Base-by-base conservation (phyloP, 495 filamentous ascomycete species). In the Poronia punctata region DNA sequence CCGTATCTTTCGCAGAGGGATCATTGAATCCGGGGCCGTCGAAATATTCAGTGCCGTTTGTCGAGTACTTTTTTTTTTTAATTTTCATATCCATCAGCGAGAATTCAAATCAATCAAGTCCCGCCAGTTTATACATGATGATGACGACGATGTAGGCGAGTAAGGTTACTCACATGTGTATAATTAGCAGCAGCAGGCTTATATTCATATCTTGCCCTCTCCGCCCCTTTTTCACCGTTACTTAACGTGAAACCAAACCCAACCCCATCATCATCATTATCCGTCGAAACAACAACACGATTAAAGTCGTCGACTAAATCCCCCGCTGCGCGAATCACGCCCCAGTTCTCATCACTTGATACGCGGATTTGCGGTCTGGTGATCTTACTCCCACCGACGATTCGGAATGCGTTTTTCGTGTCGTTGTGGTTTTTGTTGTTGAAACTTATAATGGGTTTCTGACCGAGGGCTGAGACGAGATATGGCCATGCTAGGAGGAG, bases 301-400 rank as follows among this genome's bases (percentile, higher is more conserved):
- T 79, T 76, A 60, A 88, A 84, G 62, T 88, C 84, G n/a, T 64
- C 55, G 1, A 81, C 74, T 2, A 88, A 66, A 50, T 83, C 78
- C 17, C 72, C 62, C 7, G 76, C 79, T 7, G 80, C 84, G 25
- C 81, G 71, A 36, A 84, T 71, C 14, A 86, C 79, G 28, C 80
- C 83, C 49, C 70, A 74, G 61, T 70, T 84, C 46, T 88, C 83
- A 29, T 70, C 61, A 22, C 49, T 56, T 28, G 72, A 71, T 20
- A 76, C 60, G 15, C 74, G 56, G 25, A 80, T 71, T 52, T 75
- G 70, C 11, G 69, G 64, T 30, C 59, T 49, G 10, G 61, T 46
- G 10, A 74, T 61, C 5, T 36, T 28, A 20, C 42, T n/a, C 7
- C 65, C 68, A 27, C 71, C 70, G 5, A 62, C 65, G 38, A 77